A percentile compares a stretch with the other conserved stretches of the same genome.
Conservation (phyloP, 2,329 filamentous ascomycete species). For the Cadophora sp. region DNA sequence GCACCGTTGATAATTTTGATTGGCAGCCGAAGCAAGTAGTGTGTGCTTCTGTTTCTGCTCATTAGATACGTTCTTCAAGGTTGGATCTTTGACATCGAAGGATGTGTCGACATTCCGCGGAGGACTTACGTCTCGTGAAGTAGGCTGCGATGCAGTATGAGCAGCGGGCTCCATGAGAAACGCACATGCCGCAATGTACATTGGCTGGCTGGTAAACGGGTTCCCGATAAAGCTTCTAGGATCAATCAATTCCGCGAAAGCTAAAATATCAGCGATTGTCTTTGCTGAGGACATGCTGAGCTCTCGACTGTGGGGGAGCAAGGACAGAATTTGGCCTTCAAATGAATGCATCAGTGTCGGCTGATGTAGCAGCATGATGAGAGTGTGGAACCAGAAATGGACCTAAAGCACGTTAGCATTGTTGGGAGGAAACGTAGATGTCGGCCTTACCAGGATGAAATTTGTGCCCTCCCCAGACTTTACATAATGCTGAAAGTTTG, state of each 20-base stretch:
- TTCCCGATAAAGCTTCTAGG: conserved; percentile 87
- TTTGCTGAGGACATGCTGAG: conserved; percentile 65
- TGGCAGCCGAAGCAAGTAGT: conserved; percentile 79
- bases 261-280: conserved; percentile 87
- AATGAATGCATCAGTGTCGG: conserved; percentile 84
- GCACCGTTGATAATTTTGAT: conserved; percentile 86
- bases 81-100: conserved; percentile 18
- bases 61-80: conserved; percentile 38
- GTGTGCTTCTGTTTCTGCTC: conserved; percentile 64
- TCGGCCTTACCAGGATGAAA: conserved; percentile 82
- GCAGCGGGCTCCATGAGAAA: conserved; percentile 84
- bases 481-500: conserved; percentile 86
- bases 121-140: conserved; percentile 60
- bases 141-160: conserved; percentile 69
- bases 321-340: conserved; percentile 69
- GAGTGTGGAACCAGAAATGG: conserved; percentile 83
- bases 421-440: conserved; percentile 66
- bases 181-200: conserved; percentile 89
- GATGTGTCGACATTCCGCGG: conserved; percentile 25
- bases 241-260: conserved; percentile 85
- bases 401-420: conserved; percentile 80
- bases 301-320: conserved; percentile 82
- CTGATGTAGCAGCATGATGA: conserved; percentile 85
- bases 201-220: conserved; percentile 88
- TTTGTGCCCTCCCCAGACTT: conserved; percentile 83